Conservation (phyloP, 306 rosid genomes). For the Medicago lupulina region DNA sequence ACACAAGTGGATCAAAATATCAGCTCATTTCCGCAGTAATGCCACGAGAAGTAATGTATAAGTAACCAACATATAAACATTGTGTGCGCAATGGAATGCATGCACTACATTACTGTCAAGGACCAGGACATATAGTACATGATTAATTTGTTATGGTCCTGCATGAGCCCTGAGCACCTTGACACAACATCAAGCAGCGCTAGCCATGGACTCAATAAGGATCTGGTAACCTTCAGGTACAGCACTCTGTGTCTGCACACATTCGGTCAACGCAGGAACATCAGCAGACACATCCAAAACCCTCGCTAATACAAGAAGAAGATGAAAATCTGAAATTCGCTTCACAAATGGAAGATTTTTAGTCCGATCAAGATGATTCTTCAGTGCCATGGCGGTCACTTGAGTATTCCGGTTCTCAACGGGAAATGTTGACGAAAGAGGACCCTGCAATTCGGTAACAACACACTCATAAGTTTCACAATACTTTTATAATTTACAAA, state of each 20-base stretch:
- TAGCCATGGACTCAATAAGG: constrained; percentile 92
- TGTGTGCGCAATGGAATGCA: no score
- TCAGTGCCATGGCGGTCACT: constrained; percentile 69
- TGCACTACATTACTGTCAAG: no score
- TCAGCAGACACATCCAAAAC: constrained; percentile 70
- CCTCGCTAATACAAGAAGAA: constrained; percentile 75
- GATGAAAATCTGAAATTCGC: constrained; percentile 90
- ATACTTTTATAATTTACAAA: constrained; percentile 15
- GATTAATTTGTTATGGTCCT: constrained; percentile 36
- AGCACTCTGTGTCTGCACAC: constrained; percentile 74
- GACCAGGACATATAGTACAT: no score
- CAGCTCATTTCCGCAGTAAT: no score
- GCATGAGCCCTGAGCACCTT: constrained; percentile 33
- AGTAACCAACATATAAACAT: no score
- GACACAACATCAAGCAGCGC: constrained; percentile 53
- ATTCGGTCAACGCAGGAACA: constrained; percentile 85
- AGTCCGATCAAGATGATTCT: constrained; percentile 78
- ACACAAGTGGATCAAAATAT: no score
- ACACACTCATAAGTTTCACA: constrained; percentile 29
- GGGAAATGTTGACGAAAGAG: constrained; percentile 77
- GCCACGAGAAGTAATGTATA: no score
- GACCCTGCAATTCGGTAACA: constrained; percentile 69
- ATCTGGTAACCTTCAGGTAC: constrained; percentile 93
- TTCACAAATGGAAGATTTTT: constrained; percentile 80
- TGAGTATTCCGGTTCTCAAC: constrained; percentile 72